Conservation (phyloP, 106 monocot species). For the Dendrobium nobile region DNA sequence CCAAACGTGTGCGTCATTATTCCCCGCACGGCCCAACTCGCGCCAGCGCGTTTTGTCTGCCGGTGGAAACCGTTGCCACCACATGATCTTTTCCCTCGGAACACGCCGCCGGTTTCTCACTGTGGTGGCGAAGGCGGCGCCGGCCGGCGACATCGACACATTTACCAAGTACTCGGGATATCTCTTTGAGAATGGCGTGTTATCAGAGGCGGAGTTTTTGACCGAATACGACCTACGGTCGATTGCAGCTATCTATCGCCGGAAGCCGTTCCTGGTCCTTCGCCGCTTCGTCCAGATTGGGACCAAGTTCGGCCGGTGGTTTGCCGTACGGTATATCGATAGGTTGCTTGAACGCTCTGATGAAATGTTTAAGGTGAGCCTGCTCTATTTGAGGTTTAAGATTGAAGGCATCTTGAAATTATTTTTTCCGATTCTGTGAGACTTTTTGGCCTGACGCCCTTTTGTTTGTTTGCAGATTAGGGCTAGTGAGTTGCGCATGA, state of each 20-base stretch:
- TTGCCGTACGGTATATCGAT: slow-evolving; percentile 60
- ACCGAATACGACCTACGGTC: slow-evolving; percentile 39
- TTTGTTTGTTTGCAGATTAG: slow-evolving; percentile 43
- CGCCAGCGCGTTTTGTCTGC: not conserved
- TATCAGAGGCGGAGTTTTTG: slow-evolving; percentile 62
- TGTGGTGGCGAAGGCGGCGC: not conserved
- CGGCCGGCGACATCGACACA: slow-evolving; percentile 45
- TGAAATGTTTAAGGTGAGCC: slow-evolving; percentile 73
- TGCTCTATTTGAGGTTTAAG: not conserved
- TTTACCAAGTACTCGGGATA: slow-evolving; percentile 97
- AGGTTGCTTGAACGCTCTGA: slow-evolving; percentile 57
- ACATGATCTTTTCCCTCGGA: not conserved
- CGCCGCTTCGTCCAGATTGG: slow-evolving; percentile 70
- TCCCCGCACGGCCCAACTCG: slow-evolving; percentile 13
- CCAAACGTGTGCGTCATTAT: not conserved
- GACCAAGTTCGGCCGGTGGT: slow-evolving; percentile 65
- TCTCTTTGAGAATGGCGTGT: slow-evolving; percentile 58
- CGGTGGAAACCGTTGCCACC: not conserved
- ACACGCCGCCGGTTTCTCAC: not conserved
- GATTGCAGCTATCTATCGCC: slow-evolving; percentile 60
- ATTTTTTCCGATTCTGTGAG: not conserved
- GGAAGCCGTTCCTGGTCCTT: slow-evolving; percentile 62
- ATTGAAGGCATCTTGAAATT: not conserved
- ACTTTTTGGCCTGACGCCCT: not conserved
- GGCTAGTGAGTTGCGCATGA: slow-evolving; percentile 69